Percentiles rank a stretch among this genome's conserved stretches.
Conservation (phyloP, 177 flowering plant species). For the Telopea speciosissima region DNA sequence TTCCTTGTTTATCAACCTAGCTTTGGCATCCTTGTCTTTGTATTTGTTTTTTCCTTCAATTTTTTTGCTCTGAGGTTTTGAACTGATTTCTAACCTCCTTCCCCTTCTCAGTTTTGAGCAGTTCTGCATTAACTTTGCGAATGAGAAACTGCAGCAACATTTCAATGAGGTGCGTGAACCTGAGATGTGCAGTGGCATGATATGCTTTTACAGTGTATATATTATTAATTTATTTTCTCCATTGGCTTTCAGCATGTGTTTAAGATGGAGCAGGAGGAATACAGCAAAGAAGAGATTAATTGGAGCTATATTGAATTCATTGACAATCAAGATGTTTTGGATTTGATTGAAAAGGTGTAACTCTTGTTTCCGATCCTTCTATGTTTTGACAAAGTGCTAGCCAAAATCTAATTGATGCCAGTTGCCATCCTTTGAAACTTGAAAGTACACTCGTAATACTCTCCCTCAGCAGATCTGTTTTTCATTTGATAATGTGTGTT, state of each 20-base stretch:
- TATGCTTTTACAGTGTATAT: not conserved
- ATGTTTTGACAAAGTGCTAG: not conserved
- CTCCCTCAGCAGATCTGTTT: not conserved
- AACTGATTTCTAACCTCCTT: not conserved
- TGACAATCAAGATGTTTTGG: slow-evolving; percentile 98
- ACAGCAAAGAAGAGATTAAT: slow-evolving; percentile 76
- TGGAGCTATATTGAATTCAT: slow-evolving; percentile 99
- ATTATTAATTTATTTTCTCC: not conserved
- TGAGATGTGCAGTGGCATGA: slow-evolving; percentile 1
- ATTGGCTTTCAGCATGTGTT: slow-evolving; percentile 77
- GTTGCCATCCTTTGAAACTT: not conserved
- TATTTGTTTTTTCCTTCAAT: too few relatives aligned
- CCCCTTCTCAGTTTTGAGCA: slow-evolving; percentile 82
- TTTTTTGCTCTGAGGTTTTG: not conserved
- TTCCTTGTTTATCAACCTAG: not conserved
- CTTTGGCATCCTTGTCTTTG: not conserved
- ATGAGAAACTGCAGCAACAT: slow-evolving; percentile 99
- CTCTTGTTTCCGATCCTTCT: not conserved
- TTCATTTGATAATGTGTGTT: too few relatives aligned
- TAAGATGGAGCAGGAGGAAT: slow-evolving; percentile 99
- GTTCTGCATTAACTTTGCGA: slow-evolving; percentile 97
- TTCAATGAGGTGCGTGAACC: slow-evolving; percentile 74
- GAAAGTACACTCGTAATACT: not conserved
- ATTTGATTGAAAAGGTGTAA: slow-evolving; percentile 92
- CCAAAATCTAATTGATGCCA: not conserved